Evolutionary conservation across 2,329 filamentous ascomycete genomes (phyloP), one percentile per base, ranked within the genome.

Genomic region (Sarocladiaceae sp.): DNA sequence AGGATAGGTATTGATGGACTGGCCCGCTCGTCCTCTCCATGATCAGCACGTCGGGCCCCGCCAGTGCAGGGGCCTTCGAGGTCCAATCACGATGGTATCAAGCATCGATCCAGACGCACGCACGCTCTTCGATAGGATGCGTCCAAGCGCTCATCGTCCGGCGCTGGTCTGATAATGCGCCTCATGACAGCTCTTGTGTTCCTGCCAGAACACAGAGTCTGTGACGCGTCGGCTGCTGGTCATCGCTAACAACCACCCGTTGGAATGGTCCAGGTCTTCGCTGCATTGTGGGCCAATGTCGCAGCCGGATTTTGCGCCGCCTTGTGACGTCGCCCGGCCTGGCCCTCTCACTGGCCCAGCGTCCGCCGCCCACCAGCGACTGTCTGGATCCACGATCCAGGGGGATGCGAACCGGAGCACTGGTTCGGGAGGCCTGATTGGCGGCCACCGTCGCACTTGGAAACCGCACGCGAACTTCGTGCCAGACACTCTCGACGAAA

Each of bases 381-480:
- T 24, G 23, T 33, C 40, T 21, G 29, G 40, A 27, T 24, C 18
- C 23, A 7, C 26, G 29, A 43, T 43, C 26, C 40, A 43, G 40
- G 40, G n/a, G n/a, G 16, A 43, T 27, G 24, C 26, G 40, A 32
- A 32, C 40, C 40, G 29, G 27, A 43, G 26, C 7, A 43, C 40
- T 43, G 56, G 55, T 54, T 53, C 48, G 40, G 41, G 35, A 19
- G 55, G 56, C 37, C 53, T 55, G 53, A 58, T 58, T 56, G 56
- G 55, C 47, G 55, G 53, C 47, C 55, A 51, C 26, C 47, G 21
- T 40, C 33, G 48, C 46, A 52, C 45, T 40, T 45, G 45, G 50
- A 50, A 45, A 43, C 39, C 46, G 46, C 48, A 52, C 48, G 48
- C 47, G 47, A 48, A 48, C 47, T 48, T 43, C 44, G 26, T 7